A percentile compares a stretch with the other conserved stretches of the same genome.
Conservation (phyloP, 2,329 filamentous ascomycete species). For the Colletotrichum trifolii region DNA sequence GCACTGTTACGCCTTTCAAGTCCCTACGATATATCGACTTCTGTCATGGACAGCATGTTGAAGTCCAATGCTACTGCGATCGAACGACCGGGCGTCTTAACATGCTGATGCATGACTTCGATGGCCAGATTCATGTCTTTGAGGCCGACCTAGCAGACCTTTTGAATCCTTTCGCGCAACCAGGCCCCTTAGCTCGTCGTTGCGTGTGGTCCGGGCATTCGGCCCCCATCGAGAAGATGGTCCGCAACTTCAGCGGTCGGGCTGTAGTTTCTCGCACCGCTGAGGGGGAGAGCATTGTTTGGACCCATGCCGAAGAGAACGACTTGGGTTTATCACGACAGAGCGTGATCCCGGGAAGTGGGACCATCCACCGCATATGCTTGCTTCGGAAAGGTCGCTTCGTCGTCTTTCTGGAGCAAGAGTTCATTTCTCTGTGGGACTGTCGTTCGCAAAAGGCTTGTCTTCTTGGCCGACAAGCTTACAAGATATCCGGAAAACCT, state of each 20-base stretch:
- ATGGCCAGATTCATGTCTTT: conserved; percentile 86
- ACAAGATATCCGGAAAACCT: conserved; percentile 74
- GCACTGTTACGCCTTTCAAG: conserved; percentile 85
- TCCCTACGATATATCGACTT: conserved; percentile 60
- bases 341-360: conserved; percentile 73
- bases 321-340: conserved; percentile 71
- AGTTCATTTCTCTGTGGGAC: conserved; percentile 82
- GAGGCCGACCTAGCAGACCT: conserved; percentile 82
- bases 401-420: conserved; percentile 81
- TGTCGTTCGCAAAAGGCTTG: conserved; percentile 69
- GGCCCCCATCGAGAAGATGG: conserved; percentile 82
- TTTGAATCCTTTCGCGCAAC: conserved; percentile 76
- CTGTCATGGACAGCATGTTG: conserved; percentile 62
- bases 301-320: conserved; percentile 72
- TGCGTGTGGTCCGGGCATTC: conserved; percentile 88
- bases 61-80: conserved; percentile 80
- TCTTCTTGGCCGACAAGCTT: conserved; percentile 68
- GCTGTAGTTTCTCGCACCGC: conserved; percentile 85
- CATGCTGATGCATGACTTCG: conserved; percentile 84
- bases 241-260: conserved; percentile 83
- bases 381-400: conserved; percentile 82
- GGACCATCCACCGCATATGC: conserved; percentile 83
- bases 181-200: conserved; percentile 69
- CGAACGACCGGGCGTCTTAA: conserved; percentile 72
- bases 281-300: conserved; percentile 83